A percentile compares a stretch with the other conserved stretches of the same genome.
Evolutionary conservation across 2,329 filamentous ascomycete genomes (phyloP).

Genomic region (Colletotrichum spinosum): DNA sequence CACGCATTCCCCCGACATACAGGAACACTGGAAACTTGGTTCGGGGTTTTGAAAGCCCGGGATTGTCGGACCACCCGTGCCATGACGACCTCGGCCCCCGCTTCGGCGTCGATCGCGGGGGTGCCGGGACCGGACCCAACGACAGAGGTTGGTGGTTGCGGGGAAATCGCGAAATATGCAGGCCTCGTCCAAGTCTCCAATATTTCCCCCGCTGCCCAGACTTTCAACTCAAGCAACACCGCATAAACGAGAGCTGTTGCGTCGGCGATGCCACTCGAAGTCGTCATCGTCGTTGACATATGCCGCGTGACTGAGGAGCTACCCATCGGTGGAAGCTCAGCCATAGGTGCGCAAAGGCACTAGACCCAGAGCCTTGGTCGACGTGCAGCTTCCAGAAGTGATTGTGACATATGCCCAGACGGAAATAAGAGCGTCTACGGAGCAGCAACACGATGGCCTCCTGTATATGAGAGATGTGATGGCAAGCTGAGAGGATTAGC

Average conservation of each 20-base stretch:
- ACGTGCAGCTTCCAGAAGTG: slow-evolving; percentile 1
- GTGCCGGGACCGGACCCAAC: slow-evolving; percentile 15
- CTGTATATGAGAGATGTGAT: neutral
- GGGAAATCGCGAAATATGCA: slow-evolving; percentile 9
- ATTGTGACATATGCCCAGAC: slow-evolving; percentile 29
- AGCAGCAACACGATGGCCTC: neutral
- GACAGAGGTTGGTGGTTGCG: slow-evolving; percentile 1
- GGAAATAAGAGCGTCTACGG: neutral
- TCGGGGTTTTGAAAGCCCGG: too few species aligned
- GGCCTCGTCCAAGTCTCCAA: neutral
- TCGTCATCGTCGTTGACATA: slow-evolving; percentile 20
- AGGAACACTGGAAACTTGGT: too few species aligned
- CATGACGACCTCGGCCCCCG: neutral
- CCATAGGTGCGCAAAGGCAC: neutral
- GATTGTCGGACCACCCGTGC: too few species aligned
- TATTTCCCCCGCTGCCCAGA: slow-evolving; percentile 29
- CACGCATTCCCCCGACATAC: too few species aligned
- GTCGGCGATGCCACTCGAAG: neutral
- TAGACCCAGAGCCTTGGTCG: neutral
- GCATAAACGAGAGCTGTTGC: slow-evolving; percentile 19
- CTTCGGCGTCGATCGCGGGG: slow-evolving; percentile 25
- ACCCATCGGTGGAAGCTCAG: neutral
- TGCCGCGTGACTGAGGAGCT: slow-evolving; percentile 1
- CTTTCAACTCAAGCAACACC: neutral
- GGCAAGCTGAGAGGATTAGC: too few species aligned